Percentiles rank a stretch among this genome's conserved stretches.
Conservation (phyloP, 768 basidiomycete species). For the Trichaptum fuscoviolaceum region DNA sequence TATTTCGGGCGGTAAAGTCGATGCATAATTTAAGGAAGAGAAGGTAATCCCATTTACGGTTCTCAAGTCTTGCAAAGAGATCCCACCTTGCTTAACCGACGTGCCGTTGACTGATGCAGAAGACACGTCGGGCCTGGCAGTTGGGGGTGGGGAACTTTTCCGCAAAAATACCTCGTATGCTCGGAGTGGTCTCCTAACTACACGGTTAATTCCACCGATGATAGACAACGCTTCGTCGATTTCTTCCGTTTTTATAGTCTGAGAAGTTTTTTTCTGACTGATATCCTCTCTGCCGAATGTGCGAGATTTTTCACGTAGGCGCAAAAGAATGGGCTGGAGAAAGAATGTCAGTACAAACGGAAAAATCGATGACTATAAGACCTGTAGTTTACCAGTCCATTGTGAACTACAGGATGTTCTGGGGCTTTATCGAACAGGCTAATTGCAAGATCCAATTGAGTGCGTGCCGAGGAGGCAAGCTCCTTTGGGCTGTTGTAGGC, state of each 20-base stretch:
- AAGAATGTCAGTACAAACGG: background rate
- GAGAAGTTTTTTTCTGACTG: background rate
- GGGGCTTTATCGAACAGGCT: background rate
- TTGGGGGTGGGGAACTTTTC: background rate
- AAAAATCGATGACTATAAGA: background rate
- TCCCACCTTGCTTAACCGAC: background rate
- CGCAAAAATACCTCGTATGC: background rate
- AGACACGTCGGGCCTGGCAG: background rate
- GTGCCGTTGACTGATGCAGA: background rate
- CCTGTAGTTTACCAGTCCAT: background rate
- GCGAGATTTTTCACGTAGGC: background rate
- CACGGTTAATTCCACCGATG: background rate
- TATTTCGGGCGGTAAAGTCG: no score
- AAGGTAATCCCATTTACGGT: background rate
- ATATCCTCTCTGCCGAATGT: background rate
- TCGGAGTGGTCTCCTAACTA: background rate
- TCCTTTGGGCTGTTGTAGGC: background rate
- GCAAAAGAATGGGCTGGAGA: background rate
- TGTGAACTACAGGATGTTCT: background rate
- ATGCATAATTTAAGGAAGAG: no score
- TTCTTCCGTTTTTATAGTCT: background rate
- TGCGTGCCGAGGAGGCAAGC: background rate
- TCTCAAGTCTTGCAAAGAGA: background rate
- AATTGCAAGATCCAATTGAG: background rate
- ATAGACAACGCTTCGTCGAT: background rate